Base-by-base conservation (phyloP, 2,329 filamentous ascomycete genomes). In the Penicillium brasilianum region DNA sequence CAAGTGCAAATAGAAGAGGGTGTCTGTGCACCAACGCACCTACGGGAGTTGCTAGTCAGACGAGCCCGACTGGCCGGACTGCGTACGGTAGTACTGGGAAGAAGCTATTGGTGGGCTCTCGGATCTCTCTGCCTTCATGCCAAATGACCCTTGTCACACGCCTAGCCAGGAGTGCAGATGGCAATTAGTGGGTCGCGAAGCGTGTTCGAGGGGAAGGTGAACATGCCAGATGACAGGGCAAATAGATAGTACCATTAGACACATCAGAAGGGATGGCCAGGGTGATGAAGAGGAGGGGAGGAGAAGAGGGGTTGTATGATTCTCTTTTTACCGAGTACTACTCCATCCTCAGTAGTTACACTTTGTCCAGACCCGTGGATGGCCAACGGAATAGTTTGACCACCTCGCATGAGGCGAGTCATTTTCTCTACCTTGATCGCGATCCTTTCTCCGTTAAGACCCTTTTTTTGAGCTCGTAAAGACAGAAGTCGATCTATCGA, bases 81-180 rank as follows among this genome's bases (percentile, higher is more conserved):
- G 13, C 6, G 32, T 34, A 34, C 32, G 32, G 32, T 34, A 34
- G 44, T 30, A 48, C 25, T 48, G 44, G 44, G 44, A 48, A 30
- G 22, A 48, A 48, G 44, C 37, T 36, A 49, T 25, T 50, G 44
- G 34, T 36, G 32, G 25, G 46, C 43, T 39, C 30, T 43, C 41
- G 34, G 58, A 57, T 60, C 58, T 34, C 34, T 55, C 36, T 57
- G 39, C 57, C 60, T 57, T 55, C 57, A 66, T 66, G 48, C 61
- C 63, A 64, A 64, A 62, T 60, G 58, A 62, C 46, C 57, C 65
- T 65, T 67, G 66, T 68, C 60, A 68, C 61, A 67, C 61, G 60
- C 55, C 60, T 49, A 46, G 56, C 54, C 61, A 60, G 61, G 61
- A 60, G 56, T 46, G 28, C 43, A 46, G 25, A 43, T 43, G 44